These are phyloP conservation scores for Hondaea fermentalgiana DNA, from an alignment of 108 stramenopile genomes.

Conservation along the genomic window DNA sequence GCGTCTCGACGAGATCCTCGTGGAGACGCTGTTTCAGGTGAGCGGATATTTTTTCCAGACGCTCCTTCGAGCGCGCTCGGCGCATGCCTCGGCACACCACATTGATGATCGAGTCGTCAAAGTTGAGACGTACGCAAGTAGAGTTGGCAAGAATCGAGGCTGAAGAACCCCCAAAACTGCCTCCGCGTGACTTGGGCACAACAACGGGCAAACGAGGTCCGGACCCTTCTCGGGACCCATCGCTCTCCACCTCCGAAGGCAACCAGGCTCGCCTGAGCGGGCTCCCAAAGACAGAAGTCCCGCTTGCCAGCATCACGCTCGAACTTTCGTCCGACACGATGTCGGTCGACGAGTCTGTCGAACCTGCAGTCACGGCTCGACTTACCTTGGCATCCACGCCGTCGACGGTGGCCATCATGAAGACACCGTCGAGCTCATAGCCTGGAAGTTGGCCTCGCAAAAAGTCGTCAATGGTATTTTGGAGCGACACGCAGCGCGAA, in stretches of 20 bases:
- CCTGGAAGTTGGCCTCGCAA: neutral
- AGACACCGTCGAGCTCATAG: neutral
- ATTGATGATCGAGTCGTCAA: neutral
- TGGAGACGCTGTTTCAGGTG: neutral
- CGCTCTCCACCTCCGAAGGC: neutral
- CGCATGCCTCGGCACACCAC: neutral
- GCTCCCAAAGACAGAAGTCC: neutral
- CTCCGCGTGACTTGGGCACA: neutral
- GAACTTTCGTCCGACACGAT: neutral
- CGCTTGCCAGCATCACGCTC: neutral
- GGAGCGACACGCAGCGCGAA: neutral
- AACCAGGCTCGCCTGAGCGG: neutral
- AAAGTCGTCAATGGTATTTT: constrained; percentile 16
- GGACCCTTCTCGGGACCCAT: neutral
- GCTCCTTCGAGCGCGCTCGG: neutral
- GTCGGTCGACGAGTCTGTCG: neutral
- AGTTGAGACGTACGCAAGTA: neutral
- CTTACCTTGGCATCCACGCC: neutral
- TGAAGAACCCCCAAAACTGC: neutral
- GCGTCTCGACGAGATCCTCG: neutral
- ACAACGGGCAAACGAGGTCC: neutral
- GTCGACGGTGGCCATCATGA: neutral
- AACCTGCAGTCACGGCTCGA: neutral
- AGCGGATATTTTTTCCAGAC: neutral
- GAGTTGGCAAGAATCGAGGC: neutral